A percentile compares a stretch with the other conserved stretches of the same genome.
Evolutionary conservation across 2,329 filamentous ascomycete genomes (phyloP).

Genomic region (Trichoderma citrinoviride): DNA sequence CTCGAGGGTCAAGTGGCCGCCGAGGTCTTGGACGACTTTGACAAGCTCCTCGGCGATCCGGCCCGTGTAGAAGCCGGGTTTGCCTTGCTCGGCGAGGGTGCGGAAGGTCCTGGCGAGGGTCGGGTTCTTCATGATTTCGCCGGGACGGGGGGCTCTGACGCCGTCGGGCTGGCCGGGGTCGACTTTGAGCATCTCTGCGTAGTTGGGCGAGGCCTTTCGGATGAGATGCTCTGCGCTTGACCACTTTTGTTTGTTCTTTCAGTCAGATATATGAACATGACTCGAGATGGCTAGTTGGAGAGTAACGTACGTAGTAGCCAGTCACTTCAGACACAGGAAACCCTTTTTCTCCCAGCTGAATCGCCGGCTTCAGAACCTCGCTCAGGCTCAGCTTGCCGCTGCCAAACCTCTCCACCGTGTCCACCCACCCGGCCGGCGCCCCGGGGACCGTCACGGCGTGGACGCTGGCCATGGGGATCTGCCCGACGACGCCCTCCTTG

Average conservation of each 20-base stretch:
- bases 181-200: conserved; percentile 79
- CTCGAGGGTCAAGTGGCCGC: conserved; percentile 73
- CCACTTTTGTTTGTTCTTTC: conserved; percentile 63
- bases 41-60: conserved; percentile 77
- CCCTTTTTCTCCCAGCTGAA: conserved; percentile 80
- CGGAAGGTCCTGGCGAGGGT: conserved; percentile 79
- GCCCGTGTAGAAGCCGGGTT: conserved; percentile 87
- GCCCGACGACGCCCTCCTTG: conserved; percentile 50
- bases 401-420: conserved; percentile 82
- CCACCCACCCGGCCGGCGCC: conserved; percentile 89
- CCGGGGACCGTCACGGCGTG: conserved; percentile 86
- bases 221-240: conserved; percentile 59
- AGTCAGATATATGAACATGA: background rate
- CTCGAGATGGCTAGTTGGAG: rapidly evolving
- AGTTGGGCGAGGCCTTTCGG: conserved; percentile 77
- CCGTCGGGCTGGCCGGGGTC: conserved; percentile 67
- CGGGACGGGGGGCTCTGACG: conserved; percentile 69
- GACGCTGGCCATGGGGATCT: conserved; percentile 72
- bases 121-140: conserved; percentile 87
- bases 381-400: conserved; percentile 77
- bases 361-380: conserved; percentile 78
- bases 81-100: conserved; percentile 73
- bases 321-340: conserved; percentile 85
- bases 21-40: conserved; percentile 70
- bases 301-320: conserved; percentile 60